Conservation (phyloP, 768 basidiomycete species). For the Symmetrospora coprosmae region DNA sequence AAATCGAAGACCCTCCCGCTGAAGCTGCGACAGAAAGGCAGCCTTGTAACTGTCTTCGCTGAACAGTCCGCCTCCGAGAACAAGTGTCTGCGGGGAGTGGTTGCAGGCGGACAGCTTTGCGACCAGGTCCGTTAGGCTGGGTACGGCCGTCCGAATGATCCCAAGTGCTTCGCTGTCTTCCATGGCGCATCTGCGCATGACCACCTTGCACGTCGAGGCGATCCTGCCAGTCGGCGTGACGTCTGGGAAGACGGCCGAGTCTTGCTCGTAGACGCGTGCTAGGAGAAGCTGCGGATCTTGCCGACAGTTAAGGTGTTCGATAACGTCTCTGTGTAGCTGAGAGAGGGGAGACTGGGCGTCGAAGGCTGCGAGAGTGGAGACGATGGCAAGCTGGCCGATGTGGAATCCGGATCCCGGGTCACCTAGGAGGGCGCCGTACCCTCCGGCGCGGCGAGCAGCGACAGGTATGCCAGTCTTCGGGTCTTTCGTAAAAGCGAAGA, state of each 20-base stretch:
- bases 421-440: constrained; percentile 1
- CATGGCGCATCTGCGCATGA: neutral
- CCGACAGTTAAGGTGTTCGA: constrained; percentile 1
- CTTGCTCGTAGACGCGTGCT: neutral
- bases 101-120: neutral
- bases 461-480: neutral
- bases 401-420: constrained; percentile 12
- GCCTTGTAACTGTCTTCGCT: too few relatives aligned
- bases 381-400: constrained; percentile 5
- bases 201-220: constrained; percentile 1
- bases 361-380: neutral
- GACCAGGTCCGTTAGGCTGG: neutral
- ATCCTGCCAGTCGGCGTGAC: neutral
- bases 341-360: neutral
- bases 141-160: neutral
- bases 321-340: neutral
- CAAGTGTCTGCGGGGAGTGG: neutral
- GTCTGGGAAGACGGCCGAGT: neutral
- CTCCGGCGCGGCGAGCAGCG: neutral
- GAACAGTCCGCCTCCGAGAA: constrained; percentile 10
- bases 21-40: too few relatives aligned
- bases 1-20: too few relatives aligned
- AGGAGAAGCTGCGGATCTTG: constrained; percentile 8
- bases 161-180: neutral
- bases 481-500: constrained; percentile 6